Conservation (phyloP, 2,329 filamentous ascomycete species). For the Botrytis deweyae region DNA sequence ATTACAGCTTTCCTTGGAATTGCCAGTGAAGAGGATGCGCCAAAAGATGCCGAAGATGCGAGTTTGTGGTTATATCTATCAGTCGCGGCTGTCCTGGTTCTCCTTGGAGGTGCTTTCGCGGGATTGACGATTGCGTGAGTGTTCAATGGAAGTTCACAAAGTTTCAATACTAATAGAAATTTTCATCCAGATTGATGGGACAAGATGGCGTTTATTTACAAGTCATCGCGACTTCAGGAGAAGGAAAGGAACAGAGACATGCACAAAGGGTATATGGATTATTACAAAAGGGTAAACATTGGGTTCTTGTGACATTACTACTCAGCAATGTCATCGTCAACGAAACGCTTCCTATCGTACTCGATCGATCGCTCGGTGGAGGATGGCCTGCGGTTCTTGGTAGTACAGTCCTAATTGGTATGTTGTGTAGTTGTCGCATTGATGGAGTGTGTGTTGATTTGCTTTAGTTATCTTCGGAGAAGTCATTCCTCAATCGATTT, state of each 20-base stretch:
- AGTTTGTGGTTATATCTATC: constrained; percentile 78
- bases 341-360: constrained; percentile 90
- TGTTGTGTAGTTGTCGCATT: constrained; percentile 32
- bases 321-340: constrained; percentile 98
- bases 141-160: background rate
- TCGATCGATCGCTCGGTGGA: constrained; percentile 90
- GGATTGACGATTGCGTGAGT: constrained; percentile 84
- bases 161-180: constrained; percentile 21
- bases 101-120: constrained; percentile 89
- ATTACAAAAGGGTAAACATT: constrained; percentile 88
- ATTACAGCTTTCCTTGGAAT: constrained; percentile 43
- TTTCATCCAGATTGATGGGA: constrained; percentile 42
- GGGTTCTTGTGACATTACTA: constrained; percentile 92
- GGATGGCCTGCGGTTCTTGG: constrained; percentile 92
- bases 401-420: constrained; percentile 92
- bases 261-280: constrained; percentile 78
- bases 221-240: constrained; percentile 82
- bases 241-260: constrained; percentile 82
- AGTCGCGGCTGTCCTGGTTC: constrained; percentile 75
- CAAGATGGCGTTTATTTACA: constrained; percentile 96
- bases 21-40: constrained; percentile 47
- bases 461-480: constrained; percentile 91
- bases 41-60: constrained; percentile 56
- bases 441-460: background rate
- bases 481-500: constrained; percentile 92